These are phyloP conservation scores for Thermomucor indicae-seudaticae DNA, from an alignment of 371 early-diverging fungal species.

Conservation along the genomic window DNA sequence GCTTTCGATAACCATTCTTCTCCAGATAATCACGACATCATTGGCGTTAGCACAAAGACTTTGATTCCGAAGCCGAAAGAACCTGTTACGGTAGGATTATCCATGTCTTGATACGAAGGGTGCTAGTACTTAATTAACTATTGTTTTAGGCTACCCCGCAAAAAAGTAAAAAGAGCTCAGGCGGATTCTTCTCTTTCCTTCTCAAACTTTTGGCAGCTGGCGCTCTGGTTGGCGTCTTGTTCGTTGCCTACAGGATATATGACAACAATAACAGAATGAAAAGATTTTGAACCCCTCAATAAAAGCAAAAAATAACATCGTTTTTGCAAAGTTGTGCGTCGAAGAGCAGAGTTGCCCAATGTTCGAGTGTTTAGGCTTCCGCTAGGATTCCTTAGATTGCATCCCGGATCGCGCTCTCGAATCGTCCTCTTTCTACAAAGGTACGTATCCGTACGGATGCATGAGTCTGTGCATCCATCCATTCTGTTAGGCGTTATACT, in stretches of 20 bases:
- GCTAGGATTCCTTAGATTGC: background rate
- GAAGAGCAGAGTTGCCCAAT: background rate
- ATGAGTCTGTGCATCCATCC: background rate
- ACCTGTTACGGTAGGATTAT: constrained; percentile 12
- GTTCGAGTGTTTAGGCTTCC: background rate
- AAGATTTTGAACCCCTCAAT: no score
- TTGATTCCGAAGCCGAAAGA: constrained; percentile 35
- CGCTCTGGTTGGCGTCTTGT: constrained; percentile 52
- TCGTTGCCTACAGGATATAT: constrained; percentile 55
- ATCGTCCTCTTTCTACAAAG: constrained; percentile 5
- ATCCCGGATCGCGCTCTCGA: background rate
- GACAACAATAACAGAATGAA: constrained; percentile 61
- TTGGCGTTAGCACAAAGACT: constrained; percentile 54
- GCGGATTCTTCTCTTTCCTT: constrained; percentile 45
- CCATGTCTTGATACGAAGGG: background rate
- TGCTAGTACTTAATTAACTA: background rate
- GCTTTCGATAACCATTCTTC: background rate
- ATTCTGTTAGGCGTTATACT: background rate
- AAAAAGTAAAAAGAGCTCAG: constrained; percentile 13
- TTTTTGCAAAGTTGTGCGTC: background rate
- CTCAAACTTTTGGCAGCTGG: constrained; percentile 54
- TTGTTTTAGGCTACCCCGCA: background rate
- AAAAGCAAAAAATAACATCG: background rate
- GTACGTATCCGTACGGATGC: background rate
- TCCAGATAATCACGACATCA: constrained; percentile 79